Base-by-base conservation (phyloP, 1,284 basidiomycete genomes). In the Ceratobasidium sp. region DNA sequence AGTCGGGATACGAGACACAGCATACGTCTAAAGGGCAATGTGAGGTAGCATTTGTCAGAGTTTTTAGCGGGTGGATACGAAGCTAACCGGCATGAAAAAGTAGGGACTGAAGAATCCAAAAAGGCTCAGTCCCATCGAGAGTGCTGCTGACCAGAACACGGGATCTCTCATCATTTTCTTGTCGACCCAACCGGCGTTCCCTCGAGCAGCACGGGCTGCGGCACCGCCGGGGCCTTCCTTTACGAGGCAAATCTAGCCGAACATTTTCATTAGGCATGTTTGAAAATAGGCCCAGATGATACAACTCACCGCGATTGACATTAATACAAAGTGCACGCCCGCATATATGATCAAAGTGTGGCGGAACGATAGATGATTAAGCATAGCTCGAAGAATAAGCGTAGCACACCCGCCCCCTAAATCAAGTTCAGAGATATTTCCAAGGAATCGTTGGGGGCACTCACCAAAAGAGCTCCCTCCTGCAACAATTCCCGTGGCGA, bases 401-500 rank as follows among this genome's bases (percentile, higher is more conserved):
- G 77, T 75, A 18, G 73, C 72, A n/a, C 74, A 63, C 11, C 77
- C 78, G 7, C 77, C 78, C 9, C 78, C 78, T 74, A 28, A 62
- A 11, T 41, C n/a, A 69, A 44, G n/a, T 4, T 7, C 21, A 52
- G 47, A 21, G 7, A 49, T 18, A 13, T 46, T 21, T 28, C 7
- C 35, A 8, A 18, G 63, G 7, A 4, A 38, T 38, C 35, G 11
- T 38, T 21, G 23, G 23, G 14, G 23, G 11, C 18, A 55, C 75
- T 28, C 49, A 72, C 78, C 78, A 46, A 78, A 75, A 7, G 76
- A 76, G 14, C 76, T 76, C 11, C 77, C 78, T n/a, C 71, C 76
- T 6, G 76, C 73, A 7, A 77, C 77, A 26, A 78, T 73, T 4
- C 78, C 78, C 6, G 77, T 78, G 28, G 78, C 78, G 7, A 79